Base-by-base conservation (phyloP, 176 grass and related monocot species). In the Aegilops speltoides region DNA sequence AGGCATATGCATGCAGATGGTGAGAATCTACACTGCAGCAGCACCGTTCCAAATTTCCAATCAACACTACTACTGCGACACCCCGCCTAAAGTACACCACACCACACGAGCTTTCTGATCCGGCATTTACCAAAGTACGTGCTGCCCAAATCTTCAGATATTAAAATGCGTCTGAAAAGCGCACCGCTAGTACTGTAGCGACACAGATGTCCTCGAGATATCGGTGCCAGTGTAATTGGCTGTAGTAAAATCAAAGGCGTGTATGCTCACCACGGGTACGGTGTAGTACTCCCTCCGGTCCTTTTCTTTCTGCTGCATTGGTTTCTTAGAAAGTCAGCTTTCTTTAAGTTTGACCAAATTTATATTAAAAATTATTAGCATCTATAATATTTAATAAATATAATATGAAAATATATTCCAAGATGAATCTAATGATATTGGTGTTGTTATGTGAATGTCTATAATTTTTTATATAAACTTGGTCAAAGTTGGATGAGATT, bases 61-160 rank as follows among this genome's bases (percentile, higher is more conserved):
- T 52, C 37, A 52, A 31, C 36, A 29, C 37, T 14, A 1, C 36
- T 13, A 3, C 43, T 46, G 4, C 7, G 3, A 75, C 73, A 76
- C 1, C 37, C 3, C 15, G 34, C 78, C 78, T 59, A 56, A 68
- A 37, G 62, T 78, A 11, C 41, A 37, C 45, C 22, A 73, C 40
- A 28, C 65, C 71, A 4, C 65, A 6, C 54, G 8, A 32, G 57
- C 78, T 79, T 74, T 70, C 41, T 10, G 52, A 20, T 60, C 34
- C 60, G 37, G 64, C 78, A 80, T 68, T 85, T 85, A 89, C 77
- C 33, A 41, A 84, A 89, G 76, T 84, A 79, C 82, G 66, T 64
- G 75, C 86, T 66, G 6, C 56, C 66, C 64, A 86, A 32, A 87
- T 90, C 89, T 73, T 73, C 64, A 50, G 54, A 73, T 45, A 73